phyloP scores from a whole-genome alignment of 179 eudicot species.

The Camellia oleifera region DNA sequence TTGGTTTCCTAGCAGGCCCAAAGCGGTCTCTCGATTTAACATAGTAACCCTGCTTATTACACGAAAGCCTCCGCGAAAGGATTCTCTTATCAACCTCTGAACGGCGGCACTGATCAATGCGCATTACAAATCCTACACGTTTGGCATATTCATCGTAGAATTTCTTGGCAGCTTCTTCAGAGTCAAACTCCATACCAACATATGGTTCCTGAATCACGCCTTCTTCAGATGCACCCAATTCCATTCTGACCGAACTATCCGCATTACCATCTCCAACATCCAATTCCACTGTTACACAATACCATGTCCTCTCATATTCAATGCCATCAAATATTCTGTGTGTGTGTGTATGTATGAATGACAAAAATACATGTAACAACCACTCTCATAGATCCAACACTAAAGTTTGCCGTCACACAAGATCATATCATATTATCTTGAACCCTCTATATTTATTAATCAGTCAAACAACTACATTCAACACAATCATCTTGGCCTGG shows the following conservation, averaged over 20 bases:
- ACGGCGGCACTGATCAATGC: conserved; percentile 44
- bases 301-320: conserved; percentile 1
- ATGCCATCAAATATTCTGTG: neutral
- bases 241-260: conserved; percentile 13
- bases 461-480: neutral
- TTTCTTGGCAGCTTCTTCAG: conserved; percentile 42
- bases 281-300: conserved; percentile 16
- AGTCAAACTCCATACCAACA: conserved; percentile 45
- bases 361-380: neutral
- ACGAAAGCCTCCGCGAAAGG: conserved; percentile 40
- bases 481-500: neutral
- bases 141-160: conserved; percentile 45
- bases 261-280: conserved; percentile 16
- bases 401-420: neutral
- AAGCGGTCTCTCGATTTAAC: conserved; percentile 31
- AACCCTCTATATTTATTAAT: neutral
- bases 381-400: neutral
- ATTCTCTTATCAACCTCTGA: conserved; percentile 47
- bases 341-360: neutral
- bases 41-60: conserved; percentile 52
- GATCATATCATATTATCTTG: neutral
- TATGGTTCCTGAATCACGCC: conserved; percentile 19
- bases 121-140: conserved; percentile 36
- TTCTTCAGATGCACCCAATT: conserved; percentile 21
- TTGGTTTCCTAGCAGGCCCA: conserved; percentile 27